Conservation (phyloP, 495 filamentous ascomycete species). For the Oidiodendron maius region DNA sequence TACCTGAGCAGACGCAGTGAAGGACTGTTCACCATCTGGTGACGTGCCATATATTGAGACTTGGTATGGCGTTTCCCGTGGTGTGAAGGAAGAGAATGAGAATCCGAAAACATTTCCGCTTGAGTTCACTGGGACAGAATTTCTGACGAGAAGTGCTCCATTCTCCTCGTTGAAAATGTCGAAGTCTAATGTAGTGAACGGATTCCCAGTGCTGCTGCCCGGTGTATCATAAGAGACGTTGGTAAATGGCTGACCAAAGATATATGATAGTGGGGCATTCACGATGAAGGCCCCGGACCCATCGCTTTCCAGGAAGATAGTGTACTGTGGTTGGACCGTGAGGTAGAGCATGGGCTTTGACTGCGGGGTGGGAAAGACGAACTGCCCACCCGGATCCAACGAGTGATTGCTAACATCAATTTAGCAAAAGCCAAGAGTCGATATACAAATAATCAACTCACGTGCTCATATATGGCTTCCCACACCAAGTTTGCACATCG, state of each 20-base stretch:
- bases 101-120: conserved; percentile 39
- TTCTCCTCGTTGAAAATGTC: conserved; percentile 30
- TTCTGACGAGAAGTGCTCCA: conserved; percentile 26
- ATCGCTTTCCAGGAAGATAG: conserved; percentile 54
- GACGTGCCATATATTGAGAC: conserved; percentile 31
- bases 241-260: conserved; percentile 14
- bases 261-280: conserved; percentile 46
- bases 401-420: conserved; percentile 3
- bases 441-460: background rate
- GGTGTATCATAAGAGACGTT: conserved; percentile 26
- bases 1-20: conserved; percentile 38
- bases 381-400: conserved; percentile 18
- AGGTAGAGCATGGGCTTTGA: conserved; percentile 42
- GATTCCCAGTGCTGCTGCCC: conserved; percentile 23
- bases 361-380: conserved; percentile 12
- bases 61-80: conserved; percentile 40
- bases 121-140: conserved; percentile 37
- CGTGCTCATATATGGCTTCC: conserved; percentile 19
- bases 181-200: conserved; percentile 9
- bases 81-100: conserved; percentile 35
- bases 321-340: conserved; percentile 52
- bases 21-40: conserved; percentile 19
- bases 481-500: conserved; percentile 17
- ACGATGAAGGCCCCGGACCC: conserved; percentile 50
- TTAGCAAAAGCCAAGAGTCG: background rate